These are phyloP conservation scores for Diplodia corticola DNA, from an alignment of 2,329 filamentous ascomycete species.

Conservation along the genomic window DNA sequence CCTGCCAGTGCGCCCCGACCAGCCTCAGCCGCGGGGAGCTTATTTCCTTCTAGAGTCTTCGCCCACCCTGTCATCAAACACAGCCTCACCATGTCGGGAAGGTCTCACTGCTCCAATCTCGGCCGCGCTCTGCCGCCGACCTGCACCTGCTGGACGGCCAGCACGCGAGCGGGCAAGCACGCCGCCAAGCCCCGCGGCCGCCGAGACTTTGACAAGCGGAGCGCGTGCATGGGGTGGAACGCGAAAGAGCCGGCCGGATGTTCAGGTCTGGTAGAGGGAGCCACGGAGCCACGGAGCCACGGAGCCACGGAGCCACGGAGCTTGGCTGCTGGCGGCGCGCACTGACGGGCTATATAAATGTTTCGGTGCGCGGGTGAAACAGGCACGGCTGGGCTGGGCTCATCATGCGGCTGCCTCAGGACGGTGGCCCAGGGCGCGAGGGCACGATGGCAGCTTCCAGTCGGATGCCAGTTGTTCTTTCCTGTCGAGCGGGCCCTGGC, in stretches of 20 bases:
- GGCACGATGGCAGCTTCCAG: background rate
- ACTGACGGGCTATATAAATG: background rate
- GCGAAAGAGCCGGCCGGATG: background rate
- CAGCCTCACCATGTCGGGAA: background rate
- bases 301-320: too few relatives aligned
- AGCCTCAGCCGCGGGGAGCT: conserved; percentile 16
- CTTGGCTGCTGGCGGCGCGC: background rate
- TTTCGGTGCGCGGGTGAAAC: background rate
- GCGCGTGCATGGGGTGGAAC: background rate
- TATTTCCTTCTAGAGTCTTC: conserved; percentile 20
- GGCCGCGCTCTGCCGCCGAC: background rate
- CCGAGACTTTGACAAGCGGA: background rate
- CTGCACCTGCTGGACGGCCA: background rate
- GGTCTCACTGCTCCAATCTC: background rate
- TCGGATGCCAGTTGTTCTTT: conserved; percentile 15
- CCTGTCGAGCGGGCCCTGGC: background rate
- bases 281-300: too few relatives aligned
- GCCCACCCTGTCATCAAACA: conserved; percentile 8
- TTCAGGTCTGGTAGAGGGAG: background rate
- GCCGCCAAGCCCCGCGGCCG: background rate
- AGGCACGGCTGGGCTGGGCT: background rate
- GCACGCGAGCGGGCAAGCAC: background rate
- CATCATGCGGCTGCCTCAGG: background rate
- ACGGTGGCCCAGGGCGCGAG: background rate
- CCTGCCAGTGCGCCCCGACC: background rate